Evolutionary conservation across 2,329 filamentous ascomycete species (phyloP), one percentile per base, ranked within the genome.

Genomic region (Cadophora malorum): DNA sequence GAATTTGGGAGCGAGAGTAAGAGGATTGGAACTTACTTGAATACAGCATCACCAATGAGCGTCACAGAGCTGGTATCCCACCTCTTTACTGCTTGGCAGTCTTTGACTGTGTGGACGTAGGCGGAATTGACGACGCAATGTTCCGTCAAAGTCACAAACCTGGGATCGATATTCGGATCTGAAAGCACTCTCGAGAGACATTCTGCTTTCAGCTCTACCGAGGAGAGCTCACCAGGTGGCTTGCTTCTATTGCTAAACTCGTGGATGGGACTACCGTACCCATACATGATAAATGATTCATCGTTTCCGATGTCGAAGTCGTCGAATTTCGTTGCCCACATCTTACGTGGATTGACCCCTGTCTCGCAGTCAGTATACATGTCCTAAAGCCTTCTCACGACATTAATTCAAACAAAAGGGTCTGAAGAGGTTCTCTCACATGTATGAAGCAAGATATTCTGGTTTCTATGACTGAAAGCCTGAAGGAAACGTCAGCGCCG

Each of bases 271-370:
- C 67, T 69, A 1, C 74, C 74, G 14, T 72, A 71, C 2, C 74
- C 74, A 33, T 74, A 73, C 74, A 76, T 76, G 41, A 76, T 75
- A 58, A 73, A 76, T 0, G 74, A 75, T 56, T 76, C 74, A n/a
- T 74, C 71, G 33, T 69, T 63, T 1, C 53, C 68, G 5, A 76
- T 73, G 14, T 74, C 71, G 3, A 65, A 63, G 21, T 70, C 66
- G 25, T 71, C 69, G 41, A 70, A 73, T 12, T 69, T 58, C 14
- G 71, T 74, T 33, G 74, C 71, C 63, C 67, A 74, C n/a, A 64
- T 65, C 35, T 72, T 70, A 6, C 62, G 25, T 7, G 74, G 71
- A 53, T 76, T 76, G 10, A 72, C 67, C 74, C 53, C 53, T 58
- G 16, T 16, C 10, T 6, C 16, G 14, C 9, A 38, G 14, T 45